Evolutionary conservation across 176 grass and related monocot genomes (phyloP).

Genomic region (Urochloa ruziziensis): DNA sequence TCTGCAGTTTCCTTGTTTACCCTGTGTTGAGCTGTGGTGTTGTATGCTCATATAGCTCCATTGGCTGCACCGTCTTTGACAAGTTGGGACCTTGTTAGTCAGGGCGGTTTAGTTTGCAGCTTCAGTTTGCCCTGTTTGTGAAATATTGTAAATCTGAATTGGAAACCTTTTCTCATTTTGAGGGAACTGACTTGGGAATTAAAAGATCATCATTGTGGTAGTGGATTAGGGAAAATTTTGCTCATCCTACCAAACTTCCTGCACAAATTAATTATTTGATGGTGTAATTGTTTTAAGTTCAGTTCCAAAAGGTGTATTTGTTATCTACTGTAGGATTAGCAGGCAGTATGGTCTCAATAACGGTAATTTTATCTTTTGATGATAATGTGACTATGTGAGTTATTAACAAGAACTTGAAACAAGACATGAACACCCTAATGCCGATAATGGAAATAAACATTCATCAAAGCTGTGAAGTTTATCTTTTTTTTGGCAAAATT

Average conservation of each 20-base stretch:
- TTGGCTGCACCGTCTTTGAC: neutral
- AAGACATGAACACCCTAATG: neutral
- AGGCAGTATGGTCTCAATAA: neutral
- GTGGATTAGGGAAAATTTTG: neutral
- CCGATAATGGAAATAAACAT: neutral
- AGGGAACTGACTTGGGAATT: no score
- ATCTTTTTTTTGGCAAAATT: neutral
- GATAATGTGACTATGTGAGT: neutral
- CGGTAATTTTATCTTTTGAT: neutral
- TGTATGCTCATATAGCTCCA: neutral
- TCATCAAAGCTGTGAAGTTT: slow-evolving; percentile 9
- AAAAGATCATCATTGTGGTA: neutral
- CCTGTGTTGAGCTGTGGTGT: neutral
- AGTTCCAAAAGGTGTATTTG: neutral
- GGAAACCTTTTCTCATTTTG: neutral
- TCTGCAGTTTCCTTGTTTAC: neutral
- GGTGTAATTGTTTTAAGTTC: neutral
- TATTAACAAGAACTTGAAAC: neutral
- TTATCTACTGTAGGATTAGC: neutral
- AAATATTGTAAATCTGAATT: neutral
- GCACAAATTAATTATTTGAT: neutral
- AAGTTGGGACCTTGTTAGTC: neutral
- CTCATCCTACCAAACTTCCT: neutral
- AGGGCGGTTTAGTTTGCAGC: neutral
- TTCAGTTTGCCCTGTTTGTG: neutral